Evolutionary conservation across 1,139 yeast genomes (phyloP), one percentile per base, ranked within the genome.

Genomic region (Yamadazyma atmosphaerica): DNA sequence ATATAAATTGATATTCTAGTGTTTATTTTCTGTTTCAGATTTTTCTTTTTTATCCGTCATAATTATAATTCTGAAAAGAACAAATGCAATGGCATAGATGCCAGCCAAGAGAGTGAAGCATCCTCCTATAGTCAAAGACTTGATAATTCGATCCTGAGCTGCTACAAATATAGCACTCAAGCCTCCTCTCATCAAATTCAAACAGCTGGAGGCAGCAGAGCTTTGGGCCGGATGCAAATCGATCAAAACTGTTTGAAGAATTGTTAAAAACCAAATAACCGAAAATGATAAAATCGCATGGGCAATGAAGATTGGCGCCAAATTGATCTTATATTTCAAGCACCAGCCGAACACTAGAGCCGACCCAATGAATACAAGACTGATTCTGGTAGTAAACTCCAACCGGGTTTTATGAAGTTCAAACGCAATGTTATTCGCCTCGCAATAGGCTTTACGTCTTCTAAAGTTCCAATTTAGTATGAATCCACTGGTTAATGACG

Each of bases 261-360:
- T 52, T 3, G 59, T 45, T 41, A 62, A 45, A 27, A 55, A 52
- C 16, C 54, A 46, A 5, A 58, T 57, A 1, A 54, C 54, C 24
- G 44, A 14, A 22, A 43, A 35, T 0, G 89, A 76, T 0, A 79
- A 67, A 27, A 78, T 47, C 35, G 77, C 81, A 7, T 81, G 66
- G 36, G 75, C 67, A 2, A 85, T 63, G 8, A 86, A 55, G 2
- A 86, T 77, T 0, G 77, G 77, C 0, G 82, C 76, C 26, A 82
- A 60, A 32, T 69, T 69, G 0, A 72, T 74, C 10, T 66, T 56
- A 18, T 68, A 54, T 32, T 76, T 65, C 4, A 86, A 49, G 36
- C 86, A 74, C 95, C 95, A 86, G 1, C 92, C 95, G 61, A 76
- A 86, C 0, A 78, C 59, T 1, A 80, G 45, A 3, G 74, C 57